Conservation (phyloP, 2,329 filamentous ascomycete species). For the Phialophora expanda region DNA sequence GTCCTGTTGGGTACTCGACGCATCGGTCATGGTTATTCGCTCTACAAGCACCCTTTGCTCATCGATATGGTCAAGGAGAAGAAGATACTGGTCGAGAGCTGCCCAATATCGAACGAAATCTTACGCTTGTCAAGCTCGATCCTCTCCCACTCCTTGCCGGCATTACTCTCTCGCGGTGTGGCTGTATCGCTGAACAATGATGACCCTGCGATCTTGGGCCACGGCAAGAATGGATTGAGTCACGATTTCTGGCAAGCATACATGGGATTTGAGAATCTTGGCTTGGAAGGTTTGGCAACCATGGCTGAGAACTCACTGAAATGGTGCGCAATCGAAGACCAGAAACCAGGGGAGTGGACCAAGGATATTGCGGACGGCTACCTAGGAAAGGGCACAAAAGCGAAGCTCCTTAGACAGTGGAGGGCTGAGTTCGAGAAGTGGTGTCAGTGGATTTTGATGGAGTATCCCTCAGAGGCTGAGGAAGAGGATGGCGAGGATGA, state of each 20-base stretch:
- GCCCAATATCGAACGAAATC: constrained; percentile 89
- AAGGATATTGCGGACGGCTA: constrained; percentile 75
- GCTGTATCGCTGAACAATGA: constrained; percentile 86
- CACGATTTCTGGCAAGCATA: constrained; percentile 95
- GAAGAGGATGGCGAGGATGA: constrained; percentile 46
- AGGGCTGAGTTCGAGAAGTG: constrained; percentile 83
- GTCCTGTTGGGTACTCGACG: constrained; percentile 83
- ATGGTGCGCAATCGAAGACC: constrained; percentile 88
- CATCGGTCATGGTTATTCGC: constrained; percentile 85
- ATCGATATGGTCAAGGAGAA: constrained; percentile 88
- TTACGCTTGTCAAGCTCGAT: constrained; percentile 78
- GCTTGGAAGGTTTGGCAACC: constrained; percentile 80
- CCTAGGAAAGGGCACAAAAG: constrained; percentile 72
- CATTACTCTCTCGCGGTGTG: constrained; percentile 82
- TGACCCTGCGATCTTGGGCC: constrained; percentile 85
- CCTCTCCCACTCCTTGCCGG: constrained; percentile 78
- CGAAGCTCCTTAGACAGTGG: constrained; percentile 77
- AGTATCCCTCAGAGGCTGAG: constrained; percentile 65
- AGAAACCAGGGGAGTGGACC: constrained; percentile 71
- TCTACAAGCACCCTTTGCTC: constrained; percentile 90
- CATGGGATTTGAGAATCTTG: constrained; percentile 90
- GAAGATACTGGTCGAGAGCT: constrained; percentile 85
- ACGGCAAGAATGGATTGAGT: constrained; percentile 79
- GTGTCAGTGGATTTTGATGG: constrained; percentile 84
- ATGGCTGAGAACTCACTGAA: constrained; percentile 91